Base-by-base conservation (phyloP, 768 basidiomycete species). In the Lentinula edodes region DNA sequence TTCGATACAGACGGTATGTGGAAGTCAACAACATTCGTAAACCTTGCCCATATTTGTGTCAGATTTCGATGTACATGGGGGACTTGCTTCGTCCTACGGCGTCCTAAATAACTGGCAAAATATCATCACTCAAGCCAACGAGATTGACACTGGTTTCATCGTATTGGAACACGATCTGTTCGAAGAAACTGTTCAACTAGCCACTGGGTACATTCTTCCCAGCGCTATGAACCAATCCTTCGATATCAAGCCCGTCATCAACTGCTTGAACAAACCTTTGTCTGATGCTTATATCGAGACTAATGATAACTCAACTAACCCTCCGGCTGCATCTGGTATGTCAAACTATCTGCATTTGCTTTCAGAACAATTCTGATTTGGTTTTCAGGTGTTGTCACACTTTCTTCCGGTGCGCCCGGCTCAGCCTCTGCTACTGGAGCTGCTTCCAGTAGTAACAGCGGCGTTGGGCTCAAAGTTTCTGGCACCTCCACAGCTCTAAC, bases 151-250 rank as follows among this genome's bases (percentile, higher is more conserved):
- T n/a, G 94, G 94, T 10, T 96, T 96, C 80, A 92, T 96, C 67
- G 89, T 92, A 54, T 81, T 96, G 39, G 90, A 91, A 72, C 89
- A 91, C 70, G 93, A 94, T 73, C 79, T 93, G 38, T 94, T 91
- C 79, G 85, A 88, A 72, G 88, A 93, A 71, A 80, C 86, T 1
- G 92, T 94, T 48, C 89, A 94, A 63, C 80, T 95, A 20, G 92
- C 93, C 3, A 89, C 88, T 42, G 91, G 90, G 41, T 94, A 94
- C 76, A 86, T 94, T 68, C 80, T 94, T 15, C 93, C 93, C 2
- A 85, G 87, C 68, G 93, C 90, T 6, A 75, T 92, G 63, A 85
- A 87, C 3, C 83, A 82, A 69, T 74, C 80, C 41, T 87, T 92
- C 77, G 83, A 78, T 51, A 87, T 95, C 63, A 75, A 83, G 73